These are phyloP conservation scores for Phyllosticta capitalensis DNA, from an alignment of 2,329 filamentous ascomycete species.

Conservation along the genomic window DNA sequence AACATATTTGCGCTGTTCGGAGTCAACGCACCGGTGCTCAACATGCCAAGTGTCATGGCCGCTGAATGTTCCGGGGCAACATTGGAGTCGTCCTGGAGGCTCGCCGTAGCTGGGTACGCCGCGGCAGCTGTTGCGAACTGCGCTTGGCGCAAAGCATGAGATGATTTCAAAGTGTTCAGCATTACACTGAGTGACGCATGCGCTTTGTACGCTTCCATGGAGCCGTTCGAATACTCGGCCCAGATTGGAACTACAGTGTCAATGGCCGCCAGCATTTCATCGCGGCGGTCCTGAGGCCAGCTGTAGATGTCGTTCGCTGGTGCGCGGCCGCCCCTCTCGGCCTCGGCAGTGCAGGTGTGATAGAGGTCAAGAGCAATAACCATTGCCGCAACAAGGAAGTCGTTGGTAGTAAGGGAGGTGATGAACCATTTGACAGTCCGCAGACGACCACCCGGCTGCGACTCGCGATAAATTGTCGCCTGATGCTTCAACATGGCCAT, in stretches of 20 bases:
- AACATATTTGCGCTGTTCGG: conserved; percentile 38
- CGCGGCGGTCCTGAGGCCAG: conserved; percentile 42
- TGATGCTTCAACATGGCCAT: conserved; percentile 74
- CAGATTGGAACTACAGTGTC: conserved; percentile 69
- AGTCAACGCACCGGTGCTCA: conserved; percentile 53
- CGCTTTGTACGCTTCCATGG: conserved; percentile 86
- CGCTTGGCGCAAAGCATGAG: conserved; percentile 24
- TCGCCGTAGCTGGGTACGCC: conserved; percentile 18
- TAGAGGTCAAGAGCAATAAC: conserved; percentile 76
- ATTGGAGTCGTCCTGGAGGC: conserved; percentile 43
- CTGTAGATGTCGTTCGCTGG: conserved; percentile 30
- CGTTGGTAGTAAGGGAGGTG: conserved; percentile 67
- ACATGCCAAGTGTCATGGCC: conserved; percentile 61
- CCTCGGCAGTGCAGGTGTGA: conserved; percentile 48
- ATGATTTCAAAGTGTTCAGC: conserved; percentile 62
- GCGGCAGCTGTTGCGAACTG: conserved; percentile 21
- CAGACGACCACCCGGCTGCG: conserved; percentile 60
- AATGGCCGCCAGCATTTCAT: conserved; percentile 67
- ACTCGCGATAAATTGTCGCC: conserved; percentile 64
- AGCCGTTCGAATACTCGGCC: conserved; percentile 65
- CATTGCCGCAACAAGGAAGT: conserved; percentile 80
- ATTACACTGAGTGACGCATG: conserved; percentile 72
- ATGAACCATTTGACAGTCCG: conserved; percentile 70
- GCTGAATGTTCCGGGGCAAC: conserved; percentile 51
- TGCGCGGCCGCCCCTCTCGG: conserved; percentile 30